Base-by-base conservation (phyloP, 257 asterid genomes). In the Perilla frutescens region DNA sequence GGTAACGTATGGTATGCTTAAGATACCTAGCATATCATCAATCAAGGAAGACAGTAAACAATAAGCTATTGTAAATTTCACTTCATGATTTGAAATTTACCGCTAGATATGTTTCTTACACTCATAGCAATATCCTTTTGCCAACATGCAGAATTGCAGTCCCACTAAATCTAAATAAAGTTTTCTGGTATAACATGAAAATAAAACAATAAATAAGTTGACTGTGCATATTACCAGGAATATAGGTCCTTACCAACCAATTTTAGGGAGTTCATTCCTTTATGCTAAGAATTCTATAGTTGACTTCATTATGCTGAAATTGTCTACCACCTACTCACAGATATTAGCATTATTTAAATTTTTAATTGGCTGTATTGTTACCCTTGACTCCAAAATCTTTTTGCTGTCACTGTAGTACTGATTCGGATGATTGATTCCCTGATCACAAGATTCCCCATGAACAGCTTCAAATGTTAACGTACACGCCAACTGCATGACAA, bases 391-490 rank as follows among this genome's bases (percentile, higher is more conserved):
- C 79, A 90, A 53, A 57, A 84, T 70, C 54, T 60, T 87, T 74
- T 74, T 85, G 90, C 98, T 95, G 81, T 90, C 98, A 70, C 15
- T 87, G 74, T 77, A 92, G 84, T 89, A 95, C 80, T 92, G 96
- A 84, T 90, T 95, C 74, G 96, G 98, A 85, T 95, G 98, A 84
- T 89, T 92, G 66, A 95, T 87, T 69, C 99, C 98, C 50, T 91
- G 90, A 71, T 92, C 98, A 82, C 94, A 92, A 48, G 92, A 81
- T 74, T 88, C 68, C 59, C 85, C 83, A 67, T 92, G 99, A 81
- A 92, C 84, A 77, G 98, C 96, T 86, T 95, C 99, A 81, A 90
- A 95, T 60, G 98, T 89, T 83, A 95, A 88, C 47, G 96, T 95
- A 49, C 99, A 95, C 9, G 98, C 98, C 84, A 92, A 75, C 98